Evolutionary conservation across 1,139 yeast species (phyloP), one percentile per base, ranked within the genome.

Genomic region (Nakaseomyces bracarensis): DNA sequence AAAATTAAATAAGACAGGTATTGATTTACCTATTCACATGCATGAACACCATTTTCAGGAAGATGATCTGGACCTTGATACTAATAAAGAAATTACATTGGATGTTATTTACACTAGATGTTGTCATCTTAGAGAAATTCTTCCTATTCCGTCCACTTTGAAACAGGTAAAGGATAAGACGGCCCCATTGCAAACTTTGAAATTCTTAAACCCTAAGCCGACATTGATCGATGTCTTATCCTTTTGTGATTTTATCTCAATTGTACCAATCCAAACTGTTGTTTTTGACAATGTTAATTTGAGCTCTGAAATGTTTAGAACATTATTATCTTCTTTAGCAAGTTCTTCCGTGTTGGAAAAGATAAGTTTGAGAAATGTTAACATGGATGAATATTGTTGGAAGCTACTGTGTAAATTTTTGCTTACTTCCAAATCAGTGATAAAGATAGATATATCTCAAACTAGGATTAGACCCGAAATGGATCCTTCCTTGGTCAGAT

Each of bases 151-250:
- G 2, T 85, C 89, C 0, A 80, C 84, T 9, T 58, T 82, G 46
- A 81, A 79, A 54, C 93, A 82, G 56, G 70, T 89, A 46, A 83
- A 81, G 56, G 79, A 78, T 47, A 84, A 83, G 53, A 63, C 79
- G 0, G 74, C 79, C 37, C 95, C 96, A 1, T 67, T 89, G 40
- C 84, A 82, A 48, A 80, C 81, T 5, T 66, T 89, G 48, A 82
- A 85, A 55, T 71, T 89, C 62, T 69, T 86, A 53, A 89, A 89
- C 60, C 95, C 96, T 3, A 78, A 79, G 49, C 97, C 97, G 2
- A 87, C 97, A 0, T 65, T 87, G 50, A 85, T 89, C 50, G 97
- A 89, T 64, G 76, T 87, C 4, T 71, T 85, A 46, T 84, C 96
- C 2, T 86, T 89, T 58, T 74, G 89, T 47, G 97, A 89, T 60